Percentiles rank a stretch among this genome's conserved stretches.
Conservation (phyloP, 129 eudicot species). For the Tagetes erecta region DNA sequence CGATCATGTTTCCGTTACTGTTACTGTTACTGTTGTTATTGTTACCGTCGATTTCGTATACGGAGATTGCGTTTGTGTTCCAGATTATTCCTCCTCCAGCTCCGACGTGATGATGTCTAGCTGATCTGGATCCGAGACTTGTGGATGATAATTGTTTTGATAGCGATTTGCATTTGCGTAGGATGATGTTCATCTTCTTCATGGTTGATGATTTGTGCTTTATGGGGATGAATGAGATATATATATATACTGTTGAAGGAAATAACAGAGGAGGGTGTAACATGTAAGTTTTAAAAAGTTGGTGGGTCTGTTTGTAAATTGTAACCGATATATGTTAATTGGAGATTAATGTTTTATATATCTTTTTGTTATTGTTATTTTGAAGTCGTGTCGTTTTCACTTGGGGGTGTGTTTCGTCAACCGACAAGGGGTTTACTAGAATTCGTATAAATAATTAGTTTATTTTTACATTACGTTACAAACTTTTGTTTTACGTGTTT, state of each 20-base stretch:
- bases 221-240: slow-evolving; percentile 8
- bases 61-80: slow-evolving; percentile 24
- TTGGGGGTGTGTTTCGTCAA: background rate
- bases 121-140: slow-evolving; percentile 60
- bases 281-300: background rate
- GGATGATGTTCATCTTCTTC: slow-evolving; percentile 60
- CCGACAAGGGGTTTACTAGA: background rate
- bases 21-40: background rate
- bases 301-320: slow-evolving; percentile 14
- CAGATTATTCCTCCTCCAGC: slow-evolving; percentile 26
- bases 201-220: slow-evolving; percentile 28
- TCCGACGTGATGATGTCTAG: slow-evolving; percentile 24
- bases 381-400: background rate
- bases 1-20: background rate
- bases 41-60: background rate
- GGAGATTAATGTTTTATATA: slow-evolving; percentile 4
- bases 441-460: background rate
- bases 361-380: background rate
- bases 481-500: too few species aligned
- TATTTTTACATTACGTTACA: too few species aligned
- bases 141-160: slow-evolving; percentile 61
- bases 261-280: slow-evolving; percentile 15
- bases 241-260: slow-evolving; percentile 2
- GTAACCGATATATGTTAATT: slow-evolving; percentile 11
- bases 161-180: slow-evolving; percentile 69